phyloP scores from a whole-genome alignment of 306 rosid species.

The Comarum palustre region DNA sequence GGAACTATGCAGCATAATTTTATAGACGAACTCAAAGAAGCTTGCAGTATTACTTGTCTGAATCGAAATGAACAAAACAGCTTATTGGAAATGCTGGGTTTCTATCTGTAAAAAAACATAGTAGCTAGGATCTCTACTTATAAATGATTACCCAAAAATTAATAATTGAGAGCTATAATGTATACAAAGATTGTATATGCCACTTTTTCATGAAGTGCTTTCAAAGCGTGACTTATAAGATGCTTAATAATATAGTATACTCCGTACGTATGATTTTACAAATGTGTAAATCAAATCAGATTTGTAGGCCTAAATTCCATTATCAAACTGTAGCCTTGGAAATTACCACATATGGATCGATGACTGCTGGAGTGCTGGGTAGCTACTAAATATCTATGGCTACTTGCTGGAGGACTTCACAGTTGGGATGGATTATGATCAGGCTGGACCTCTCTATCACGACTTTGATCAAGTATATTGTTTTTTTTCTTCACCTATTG shows the following conservation, averaged over 20 bases:
- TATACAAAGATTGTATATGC: background rate
- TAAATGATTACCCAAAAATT: background rate
- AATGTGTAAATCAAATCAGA: background rate
- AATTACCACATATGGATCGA: background rate
- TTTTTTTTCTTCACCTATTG: background rate
- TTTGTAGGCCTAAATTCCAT: background rate
- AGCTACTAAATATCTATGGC: background rate
- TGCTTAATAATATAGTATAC: background rate
- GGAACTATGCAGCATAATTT: background rate
- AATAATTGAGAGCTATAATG: background rate
- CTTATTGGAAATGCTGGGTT: background rate
- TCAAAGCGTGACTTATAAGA: background rate
- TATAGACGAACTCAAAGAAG: background rate
- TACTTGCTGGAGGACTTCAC: background rate
- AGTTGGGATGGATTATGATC: background rate
- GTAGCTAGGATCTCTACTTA: background rate
- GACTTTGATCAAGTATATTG: background rate
- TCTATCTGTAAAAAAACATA: background rate
- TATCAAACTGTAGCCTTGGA: background rate
- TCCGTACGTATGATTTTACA: background rate
- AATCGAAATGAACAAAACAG: constrained; percentile 20
- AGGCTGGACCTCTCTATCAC: background rate
- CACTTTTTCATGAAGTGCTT: background rate
- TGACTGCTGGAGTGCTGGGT: background rate
- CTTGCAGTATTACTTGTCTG: constrained; percentile 8